Base-by-base conservation (phyloP, 768 basidiomycete species). In the Rhizopogon roseolus region DNA sequence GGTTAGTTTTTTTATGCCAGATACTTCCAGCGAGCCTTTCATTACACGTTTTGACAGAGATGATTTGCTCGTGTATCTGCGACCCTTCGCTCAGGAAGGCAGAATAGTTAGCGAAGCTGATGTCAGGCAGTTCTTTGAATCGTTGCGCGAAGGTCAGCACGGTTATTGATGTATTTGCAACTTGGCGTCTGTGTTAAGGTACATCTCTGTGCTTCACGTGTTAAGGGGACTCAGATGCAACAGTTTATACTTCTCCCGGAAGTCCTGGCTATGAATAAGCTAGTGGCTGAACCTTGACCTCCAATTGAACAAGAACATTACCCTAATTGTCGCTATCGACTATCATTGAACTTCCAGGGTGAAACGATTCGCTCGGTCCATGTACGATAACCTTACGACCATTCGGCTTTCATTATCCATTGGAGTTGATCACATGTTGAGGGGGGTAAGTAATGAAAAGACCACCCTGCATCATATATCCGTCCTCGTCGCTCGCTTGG, bases 21-120 rank as follows among this genome's bases (percentile, higher is more conserved):
- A 19, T 52, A 28, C 39, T 34, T 38, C 41, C 36, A 46, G 27
- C 57, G 38, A 11, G 10, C 10, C 53, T 19, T 37, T 22, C 8
- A 48, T 48, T 14, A 9, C 4, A 9, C 7, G 45, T 48, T 43
- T 16, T 57, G 46, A 48, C 58, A 90, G 90, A 55, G 88, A 93
- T 60, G 79, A 84, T 53, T 71, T 93, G 17, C 75, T 86, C 55
- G 74, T 76, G 39, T 91, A 84, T 66, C 75, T 93, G 27, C 81
- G 86, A 2, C 88, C 90, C 0, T 92, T 92, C 65, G 90, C 90
- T 4, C 79, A 86, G 60, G 76, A 85, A 63, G 88, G 86, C 17
- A 86, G 84, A 60, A 75, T 86, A 9, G 90, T 93, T 13, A 79
- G 79, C 43, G 88, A 87, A 65, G 71, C 77, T 43, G 90, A 91